phyloP scores from a whole-genome alignment of 176 grass and related monocot species.

The Elaeis guineensis region DNA sequence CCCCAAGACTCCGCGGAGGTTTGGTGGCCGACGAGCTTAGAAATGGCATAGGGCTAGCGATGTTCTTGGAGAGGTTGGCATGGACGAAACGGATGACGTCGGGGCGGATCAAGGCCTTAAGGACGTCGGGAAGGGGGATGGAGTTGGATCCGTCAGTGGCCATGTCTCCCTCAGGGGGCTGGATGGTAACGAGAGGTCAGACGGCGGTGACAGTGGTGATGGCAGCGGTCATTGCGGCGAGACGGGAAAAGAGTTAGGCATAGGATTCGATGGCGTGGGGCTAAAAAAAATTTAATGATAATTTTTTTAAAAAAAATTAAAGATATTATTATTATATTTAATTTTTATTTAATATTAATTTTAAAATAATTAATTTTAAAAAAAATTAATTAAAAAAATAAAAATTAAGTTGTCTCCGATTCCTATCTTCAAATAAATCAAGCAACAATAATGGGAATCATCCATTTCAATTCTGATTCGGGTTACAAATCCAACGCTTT shows the following conservation, averaged over 20 bases:
- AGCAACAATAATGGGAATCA: no score
- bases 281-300: no score
- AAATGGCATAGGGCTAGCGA: slow-evolving; percentile 84
- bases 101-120: slow-evolving; percentile 45
- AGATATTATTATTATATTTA: no score
- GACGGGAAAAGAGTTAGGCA: background rate
- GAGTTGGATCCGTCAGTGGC: slow-evolving; percentile 18
- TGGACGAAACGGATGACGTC: slow-evolving; percentile 42
- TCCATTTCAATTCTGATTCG: no score
- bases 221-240: slow-evolving; percentile 30
- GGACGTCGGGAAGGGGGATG: slow-evolving; percentile 33
- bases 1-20: slow-evolving; percentile 90
- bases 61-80: slow-evolving; percentile 63
- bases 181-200: slow-evolving; percentile 50
- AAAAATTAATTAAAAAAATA: no score
- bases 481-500: no score
- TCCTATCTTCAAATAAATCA: no score
- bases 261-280: slow-evolving; percentile 2
- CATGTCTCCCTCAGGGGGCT: slow-evolving; percentile 62
- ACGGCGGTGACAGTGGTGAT: no score
- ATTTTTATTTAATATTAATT: no score
- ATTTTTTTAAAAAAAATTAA: no score
- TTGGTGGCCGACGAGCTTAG: slow-evolving; percentile 81
- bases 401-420: no score
- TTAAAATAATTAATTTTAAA: no score